Evolutionary conservation across 73 alveolate genomes (phyloP), one percentile per base, ranked within the genome.

Genomic region (Symbiodinium natans): DNA sequence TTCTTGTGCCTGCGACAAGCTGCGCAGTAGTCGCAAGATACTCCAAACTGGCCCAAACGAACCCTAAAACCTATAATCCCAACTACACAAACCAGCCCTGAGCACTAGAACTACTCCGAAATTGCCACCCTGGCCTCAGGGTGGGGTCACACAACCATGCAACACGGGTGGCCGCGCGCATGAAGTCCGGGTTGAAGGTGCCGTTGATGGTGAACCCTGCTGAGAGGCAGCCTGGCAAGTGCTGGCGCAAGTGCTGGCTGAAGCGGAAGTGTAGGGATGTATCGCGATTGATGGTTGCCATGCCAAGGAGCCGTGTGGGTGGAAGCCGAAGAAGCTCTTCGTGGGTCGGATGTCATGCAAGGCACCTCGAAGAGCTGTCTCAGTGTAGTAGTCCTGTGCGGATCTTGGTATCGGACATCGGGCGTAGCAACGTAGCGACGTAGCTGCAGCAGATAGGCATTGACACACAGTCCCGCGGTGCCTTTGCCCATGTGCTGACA

Each of bases 101-200:
- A 63, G 29, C 33, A 19, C 82, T 63, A 19, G 82, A 10, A 10
- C 82, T 36, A 25, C 19, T n/a, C n/a, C n/a, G n/a, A n/a, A n/a
- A n/a, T n/a, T n/a, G n/a, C n/a, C n/a, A n/a, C n/a, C 82, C 56
- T 23, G 23, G 86, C 95, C 95, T 88, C 21, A 88, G 71, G 41
- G 75, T 82, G 23, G 56, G 56, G 74, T 88, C 95, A 54, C 95
- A 88, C 86, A 88, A n/a, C 86, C 73, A 88, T 33, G 74, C 73
- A n/a, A 88, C 86, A 5, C 95, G 95, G 29, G 39, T 88, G 85
- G 86, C 73, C 21, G 95, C 95, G 1, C 73, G 71, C 73, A 88
- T 88, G 42, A 88, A 88, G 95, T 88, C 95, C 0, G 95, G 95
- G 86, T 88, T 88, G 95, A 59, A 88, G 86, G 95, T 88, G 95